Evolutionary conservation across 345 rosid genomes (phyloP).

Genomic region (Cardamine chenopodiifolia): DNA sequence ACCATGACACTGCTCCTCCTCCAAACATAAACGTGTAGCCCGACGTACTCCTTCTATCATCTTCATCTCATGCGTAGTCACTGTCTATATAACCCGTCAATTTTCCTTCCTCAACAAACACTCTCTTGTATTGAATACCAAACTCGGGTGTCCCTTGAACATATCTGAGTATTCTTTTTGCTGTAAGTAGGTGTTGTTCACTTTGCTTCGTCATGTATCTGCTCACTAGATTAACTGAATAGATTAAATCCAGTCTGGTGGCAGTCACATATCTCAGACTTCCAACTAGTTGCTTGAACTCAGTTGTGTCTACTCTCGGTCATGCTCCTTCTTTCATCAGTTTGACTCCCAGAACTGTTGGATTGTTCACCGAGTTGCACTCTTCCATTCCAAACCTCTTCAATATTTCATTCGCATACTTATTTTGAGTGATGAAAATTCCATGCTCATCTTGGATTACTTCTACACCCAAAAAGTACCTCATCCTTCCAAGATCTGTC

Average conservation of each 20-base stretch:
- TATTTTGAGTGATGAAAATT: fast-evolving
- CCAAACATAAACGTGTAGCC: neutral
- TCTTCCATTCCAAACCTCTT: neutral
- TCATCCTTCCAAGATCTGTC: neutral
- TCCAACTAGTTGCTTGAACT: neutral
- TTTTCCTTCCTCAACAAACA: neutral
- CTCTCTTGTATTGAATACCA: fast-evolving
- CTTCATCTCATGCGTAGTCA: neutral
- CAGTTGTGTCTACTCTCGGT: fast-evolving
- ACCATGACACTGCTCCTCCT: neutral
- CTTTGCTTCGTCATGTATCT: neutral
- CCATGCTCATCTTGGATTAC: neutral
- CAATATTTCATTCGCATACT: neutral
- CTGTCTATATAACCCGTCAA: neutral
- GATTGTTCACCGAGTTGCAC: fast-evolving
- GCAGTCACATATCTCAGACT: neutral
- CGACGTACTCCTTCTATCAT: neutral
- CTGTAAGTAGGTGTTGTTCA: neutral
- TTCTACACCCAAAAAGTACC: fast-evolving
- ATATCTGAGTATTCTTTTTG: neutral
- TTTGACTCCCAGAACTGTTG: fast-evolving
- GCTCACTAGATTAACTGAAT: neutral
- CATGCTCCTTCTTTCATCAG: fast-evolving
- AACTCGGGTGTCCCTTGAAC: fast-evolving
- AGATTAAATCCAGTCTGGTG: neutral